Percentiles rank a stretch among this genome's conserved stretches.
Evolutionary conservation across 148 eudicot genomes (phyloP).

Genomic region (Cornus suecica): DNA sequence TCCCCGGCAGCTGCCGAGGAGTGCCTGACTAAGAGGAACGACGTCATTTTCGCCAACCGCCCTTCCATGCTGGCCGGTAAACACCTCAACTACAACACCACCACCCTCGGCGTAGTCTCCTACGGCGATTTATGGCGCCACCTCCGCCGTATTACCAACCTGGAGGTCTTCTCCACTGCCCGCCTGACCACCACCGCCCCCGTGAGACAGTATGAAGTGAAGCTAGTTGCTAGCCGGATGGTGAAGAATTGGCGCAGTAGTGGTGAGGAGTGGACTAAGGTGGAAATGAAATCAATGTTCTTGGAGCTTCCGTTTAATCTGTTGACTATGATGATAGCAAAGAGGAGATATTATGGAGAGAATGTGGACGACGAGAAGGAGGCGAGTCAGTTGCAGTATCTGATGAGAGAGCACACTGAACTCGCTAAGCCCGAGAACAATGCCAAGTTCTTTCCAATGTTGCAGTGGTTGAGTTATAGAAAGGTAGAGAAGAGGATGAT

Average conservation of each 20-base stretch:
- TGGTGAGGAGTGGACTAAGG: neutral
- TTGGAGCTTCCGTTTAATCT: slow-evolving; percentile 14
- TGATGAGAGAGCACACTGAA: slow-evolving; percentile 3
- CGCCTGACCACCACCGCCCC: neutral
- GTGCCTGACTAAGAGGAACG: slow-evolving; percentile 27
- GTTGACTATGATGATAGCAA: slow-evolving; percentile 23
- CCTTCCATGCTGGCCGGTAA: slow-evolving; percentile 15
- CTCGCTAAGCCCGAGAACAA: slow-evolving; percentile 7
- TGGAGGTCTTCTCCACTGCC: slow-evolving; percentile 13
- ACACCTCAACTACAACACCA: slow-evolving; percentile 22
- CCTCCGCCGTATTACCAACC: slow-evolving; percentile 20
- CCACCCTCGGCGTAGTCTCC: slow-evolving; percentile 19
- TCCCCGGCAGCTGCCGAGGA: slow-evolving; percentile 20
- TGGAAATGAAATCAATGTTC: slow-evolving; percentile 12
- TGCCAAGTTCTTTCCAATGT: slow-evolving; percentile 8
- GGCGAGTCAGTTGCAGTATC: neutral
- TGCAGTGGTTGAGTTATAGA: slow-evolving; percentile 19
- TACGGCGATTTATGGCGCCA: slow-evolving; percentile 33
- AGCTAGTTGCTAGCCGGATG: neutral
- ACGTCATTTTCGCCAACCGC: slow-evolving; percentile 24
- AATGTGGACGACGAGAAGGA: neutral
- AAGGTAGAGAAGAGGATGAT: slow-evolving; percentile 8
- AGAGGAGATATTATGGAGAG: slow-evolving; percentile 12
- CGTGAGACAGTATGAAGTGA: neutral
- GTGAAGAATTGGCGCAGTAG: neutral